Conservation (phyloP, 805 yeast species). For the Cyberlindnera galapagoensis region DNA sequence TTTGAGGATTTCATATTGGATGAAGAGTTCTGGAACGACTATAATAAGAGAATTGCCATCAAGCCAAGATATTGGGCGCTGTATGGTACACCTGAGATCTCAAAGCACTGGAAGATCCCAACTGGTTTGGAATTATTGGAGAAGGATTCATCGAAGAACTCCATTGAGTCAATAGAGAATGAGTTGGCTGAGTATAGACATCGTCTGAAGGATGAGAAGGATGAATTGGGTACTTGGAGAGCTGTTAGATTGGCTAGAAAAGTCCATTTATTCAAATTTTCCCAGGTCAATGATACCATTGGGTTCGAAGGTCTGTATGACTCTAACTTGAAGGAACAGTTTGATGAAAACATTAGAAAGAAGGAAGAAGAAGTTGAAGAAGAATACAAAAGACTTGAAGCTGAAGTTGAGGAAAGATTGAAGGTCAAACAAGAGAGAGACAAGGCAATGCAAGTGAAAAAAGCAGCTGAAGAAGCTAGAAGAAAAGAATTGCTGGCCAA, state of each 20-base stretch:
- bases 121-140: slow-evolving; percentile 33
- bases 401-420: slow-evolving; percentile 13
- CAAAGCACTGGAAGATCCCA: slow-evolving; percentile 31
- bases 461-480: slow-evolving; percentile 5
- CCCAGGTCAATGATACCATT: slow-evolving; percentile 26
- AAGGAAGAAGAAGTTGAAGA: slow-evolving; percentile 10
- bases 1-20: slow-evolving; percentile 4
- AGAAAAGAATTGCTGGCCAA: slow-evolving; percentile 1
- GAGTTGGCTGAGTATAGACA: slow-evolving; percentile 5
- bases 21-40: slow-evolving; percentile 3
- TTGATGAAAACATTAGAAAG: slow-evolving; percentile 8
- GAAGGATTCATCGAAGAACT: slow-evolving; percentile 7
- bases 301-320: slow-evolving; percentile 37
- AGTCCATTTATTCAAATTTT: slow-evolving; percentile 30
- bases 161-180: slow-evolving; percentile 2
- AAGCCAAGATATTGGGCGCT: slow-evolving; percentile 18
- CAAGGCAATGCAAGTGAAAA: slow-evolving; percentile 8
- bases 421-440: slow-evolving; percentile 10
- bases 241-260: slow-evolving; percentile 35
- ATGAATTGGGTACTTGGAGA: slow-evolving; percentile 33
- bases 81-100: slow-evolving; percentile 21
- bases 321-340: slow-evolving; percentile 14
- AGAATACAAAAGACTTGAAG: slow-evolving; percentile 13
- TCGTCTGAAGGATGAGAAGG: slow-evolving; percentile 2
- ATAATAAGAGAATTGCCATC: slow-evolving; percentile 5